Base-by-base conservation (phyloP, 116 monocot genomes). In the Zostera marina region DNA sequence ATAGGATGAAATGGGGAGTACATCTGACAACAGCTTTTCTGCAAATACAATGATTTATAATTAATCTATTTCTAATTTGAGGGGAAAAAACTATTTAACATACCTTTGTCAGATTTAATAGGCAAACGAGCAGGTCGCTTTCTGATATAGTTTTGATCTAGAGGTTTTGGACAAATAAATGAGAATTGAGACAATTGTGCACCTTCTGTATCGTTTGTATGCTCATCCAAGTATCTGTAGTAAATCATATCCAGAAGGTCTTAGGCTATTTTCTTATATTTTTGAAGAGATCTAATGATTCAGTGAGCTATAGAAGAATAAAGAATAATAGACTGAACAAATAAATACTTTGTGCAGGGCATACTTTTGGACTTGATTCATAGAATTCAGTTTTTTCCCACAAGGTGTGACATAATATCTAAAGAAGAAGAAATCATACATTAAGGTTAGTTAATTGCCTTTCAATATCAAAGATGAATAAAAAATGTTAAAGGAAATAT, bases 301-400 rank as follows among this genome's bases (percentile, higher is more conserved):
- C 10, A 11, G 10, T 45, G 44, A 45, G 10, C 44, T 11, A 16
- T 8, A 16, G 51, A 20, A 16, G 17, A 13, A 16, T 1, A 12
- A 23, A 53, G 8, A 23, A 22, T 24, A 10, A 53, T 14, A 15
- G 41, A 57, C 9, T 15, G 16, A 44, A 43, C 4, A 20, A 59
- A 43, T 8, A 8, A 14, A 39, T 11, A 23, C 22, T 19, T 19
- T 42, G 12, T 19, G 26, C 23, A 8, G 12, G 8, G 26, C 23
- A 8, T 73, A 91, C 91, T 57, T 91, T 66, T 91, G 68, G 57
- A 91, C 61, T 52, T 86, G 87, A 56, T 83, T 80, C 74, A 83
- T 82, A 43, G 92, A 92, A 19, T 87, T 66, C 26, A 92, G 62
- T 70, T 60, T 77, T 69, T 83, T 92, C 44, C 86, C 92, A 46